Conservation (phyloP, 2,329 filamentous ascomycete genomes). For the Pezizomycotina sp. region DNA sequence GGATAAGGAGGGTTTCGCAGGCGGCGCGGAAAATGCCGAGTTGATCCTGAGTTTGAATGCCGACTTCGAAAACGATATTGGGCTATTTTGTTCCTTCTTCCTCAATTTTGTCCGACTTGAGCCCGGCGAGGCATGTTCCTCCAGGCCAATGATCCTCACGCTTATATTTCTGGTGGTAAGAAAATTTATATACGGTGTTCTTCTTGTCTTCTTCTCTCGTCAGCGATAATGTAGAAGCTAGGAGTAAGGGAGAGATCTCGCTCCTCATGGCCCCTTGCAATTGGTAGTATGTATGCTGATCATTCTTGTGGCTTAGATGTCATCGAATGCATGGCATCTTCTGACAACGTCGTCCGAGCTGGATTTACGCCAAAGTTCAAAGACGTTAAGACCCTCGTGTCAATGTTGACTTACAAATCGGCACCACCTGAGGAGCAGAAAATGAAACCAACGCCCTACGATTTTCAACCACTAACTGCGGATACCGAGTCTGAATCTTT, state of each 20-base stretch:
- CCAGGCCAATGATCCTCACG: constrained; percentile 91
- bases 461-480: constrained; percentile 59
- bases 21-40: constrained; percentile 47
- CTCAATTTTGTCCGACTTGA: constrained; percentile 83
- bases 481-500: constrained; percentile 41
- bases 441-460: constrained; percentile 68
- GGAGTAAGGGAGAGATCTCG: not conserved
- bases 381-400: constrained; percentile 73
- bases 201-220: not conserved
- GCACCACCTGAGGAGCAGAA: constrained; percentile 91
- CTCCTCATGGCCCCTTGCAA: not conserved
- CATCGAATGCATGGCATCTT: constrained; percentile 96
- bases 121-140: constrained; percentile 85
- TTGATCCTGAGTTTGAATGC: constrained; percentile 61
- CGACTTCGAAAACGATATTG: constrained; percentile 79
- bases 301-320: constrained; percentile 44
- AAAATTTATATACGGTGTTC: not conserved
- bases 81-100: constrained; percentile 90
- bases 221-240: not conserved
- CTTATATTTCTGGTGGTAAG: constrained; percentile 58
- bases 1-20: constrained; percentile 58
- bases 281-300: constrained; percentile 1
- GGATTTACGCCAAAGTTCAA: constrained; percentile 98
- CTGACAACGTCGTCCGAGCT: constrained; percentile 95
- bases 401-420: constrained; percentile 88